Conservation (phyloP, 306 rosid genomes). For the Pachyrhizus erosus region DNA sequence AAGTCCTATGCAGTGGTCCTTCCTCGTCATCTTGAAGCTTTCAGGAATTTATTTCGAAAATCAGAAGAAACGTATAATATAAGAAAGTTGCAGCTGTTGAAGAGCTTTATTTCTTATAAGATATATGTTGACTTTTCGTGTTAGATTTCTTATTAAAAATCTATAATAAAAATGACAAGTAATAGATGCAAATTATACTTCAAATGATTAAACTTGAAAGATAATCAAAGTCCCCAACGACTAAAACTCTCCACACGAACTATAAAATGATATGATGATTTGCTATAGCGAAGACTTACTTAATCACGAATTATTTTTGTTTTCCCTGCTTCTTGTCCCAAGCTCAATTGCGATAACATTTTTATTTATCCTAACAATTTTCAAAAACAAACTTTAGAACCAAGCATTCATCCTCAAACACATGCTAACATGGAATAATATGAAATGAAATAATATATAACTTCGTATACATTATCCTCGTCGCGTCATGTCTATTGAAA, state of each 20-base stretch:
- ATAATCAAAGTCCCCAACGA: not conserved
- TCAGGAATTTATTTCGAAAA: not conserved
- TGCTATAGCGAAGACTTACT: not conserved
- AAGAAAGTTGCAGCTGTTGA: not conserved
- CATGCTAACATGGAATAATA: too few species aligned
- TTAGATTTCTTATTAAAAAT: not conserved
- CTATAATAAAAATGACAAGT: not conserved
- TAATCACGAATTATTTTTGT: conserved; percentile 7
- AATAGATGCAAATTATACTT: not conserved
- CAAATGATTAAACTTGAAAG: not conserved
- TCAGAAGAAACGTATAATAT: not conserved
- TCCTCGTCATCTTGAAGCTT: not conserved
- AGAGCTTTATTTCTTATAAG: not conserved
- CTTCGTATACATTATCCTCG: too few species aligned
- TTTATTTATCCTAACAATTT: not conserved
- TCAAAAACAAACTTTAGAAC: not conserved
- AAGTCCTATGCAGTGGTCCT: not conserved
- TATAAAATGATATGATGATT: not conserved
- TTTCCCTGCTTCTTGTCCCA: not conserved
- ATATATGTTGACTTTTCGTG: not conserved
- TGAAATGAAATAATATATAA: too few species aligned
- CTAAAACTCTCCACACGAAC: not conserved
- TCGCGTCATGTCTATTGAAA: too few species aligned
- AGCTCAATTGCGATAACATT: not conserved
- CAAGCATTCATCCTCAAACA: not conserved